Evolutionary conservation across 129 eudicot species (phyloP).

Genomic region (Helianthus tuberosus): DNA sequence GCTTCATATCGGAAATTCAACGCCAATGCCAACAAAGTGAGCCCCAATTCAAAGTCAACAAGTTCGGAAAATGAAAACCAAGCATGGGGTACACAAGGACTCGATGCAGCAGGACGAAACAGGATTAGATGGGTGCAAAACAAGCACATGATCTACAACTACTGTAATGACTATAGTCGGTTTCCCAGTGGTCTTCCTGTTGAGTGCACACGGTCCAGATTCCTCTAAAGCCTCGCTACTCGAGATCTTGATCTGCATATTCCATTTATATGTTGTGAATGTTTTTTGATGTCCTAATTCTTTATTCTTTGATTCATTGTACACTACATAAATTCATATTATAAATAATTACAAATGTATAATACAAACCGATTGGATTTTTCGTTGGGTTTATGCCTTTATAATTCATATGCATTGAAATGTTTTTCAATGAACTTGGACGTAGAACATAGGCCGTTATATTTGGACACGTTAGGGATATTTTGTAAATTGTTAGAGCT

Average conservation of each 20-base stretch:
- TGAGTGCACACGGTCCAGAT: constrained; percentile 24
- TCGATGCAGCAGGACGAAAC: constrained; percentile 31
- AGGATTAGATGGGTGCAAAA: constrained; percentile 31
- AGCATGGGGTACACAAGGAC: constrained; percentile 33
- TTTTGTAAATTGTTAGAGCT: too few species aligned
- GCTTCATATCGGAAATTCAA: constrained; percentile 26
- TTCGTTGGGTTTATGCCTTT: not conserved
- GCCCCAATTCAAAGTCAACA: constrained; percentile 19
- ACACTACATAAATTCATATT: not conserved
- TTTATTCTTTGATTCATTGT: constrained; percentile 24
- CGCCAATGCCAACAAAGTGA: constrained; percentile 28
- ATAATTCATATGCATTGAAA: not conserved
- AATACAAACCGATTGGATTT: not conserved
- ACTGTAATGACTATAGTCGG: constrained; percentile 19
- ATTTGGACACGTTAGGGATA: too few species aligned
- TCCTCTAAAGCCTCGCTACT: not conserved
- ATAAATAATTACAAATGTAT: not conserved
- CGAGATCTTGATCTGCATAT: not conserved
- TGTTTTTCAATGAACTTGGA: too few species aligned
- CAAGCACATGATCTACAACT: constrained; percentile 32
- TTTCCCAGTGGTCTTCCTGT: constrained; percentile 19
- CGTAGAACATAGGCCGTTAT: too few species aligned
- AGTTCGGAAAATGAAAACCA: constrained; percentile 19
- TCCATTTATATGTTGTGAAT: not conserved
- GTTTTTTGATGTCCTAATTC: not conserved